phyloP scores from a whole-genome alignment of 2,329 filamentous ascomycete species.

The Aquanectria penicillioides region DNA sequence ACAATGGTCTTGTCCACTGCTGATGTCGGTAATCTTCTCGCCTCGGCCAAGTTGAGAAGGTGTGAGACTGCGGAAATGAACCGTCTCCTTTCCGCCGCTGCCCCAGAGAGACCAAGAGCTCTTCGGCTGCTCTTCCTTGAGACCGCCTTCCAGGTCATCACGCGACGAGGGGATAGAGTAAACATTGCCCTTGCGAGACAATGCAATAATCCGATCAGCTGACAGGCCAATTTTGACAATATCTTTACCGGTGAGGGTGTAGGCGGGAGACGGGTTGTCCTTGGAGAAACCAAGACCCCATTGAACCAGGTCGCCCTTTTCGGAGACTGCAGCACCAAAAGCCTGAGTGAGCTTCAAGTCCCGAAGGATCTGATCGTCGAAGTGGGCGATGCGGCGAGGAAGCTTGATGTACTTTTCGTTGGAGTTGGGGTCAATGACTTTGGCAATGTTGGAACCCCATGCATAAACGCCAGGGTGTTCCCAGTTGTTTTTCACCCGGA shows the following conservation, averaged over 20 bases:
- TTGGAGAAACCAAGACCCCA: slow-evolving; percentile 86
- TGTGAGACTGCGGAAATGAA: slow-evolving; percentile 79
- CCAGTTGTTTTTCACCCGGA: slow-evolving; percentile 86
- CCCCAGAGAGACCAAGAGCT: slow-evolving; percentile 79
- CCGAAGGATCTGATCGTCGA: slow-evolving; percentile 84
- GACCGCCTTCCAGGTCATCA: slow-evolving; percentile 72
- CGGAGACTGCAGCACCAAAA: slow-evolving; percentile 87
- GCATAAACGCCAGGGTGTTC: slow-evolving; percentile 89
- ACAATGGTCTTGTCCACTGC: slow-evolving; percentile 85
- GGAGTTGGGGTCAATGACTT: slow-evolving; percentile 86
- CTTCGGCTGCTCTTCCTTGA: slow-evolving; percentile 67
- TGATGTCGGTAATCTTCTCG: slow-evolving; percentile 79
- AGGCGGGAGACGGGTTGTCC: slow-evolving; percentile 69
- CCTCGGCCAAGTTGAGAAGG: slow-evolving; percentile 71
- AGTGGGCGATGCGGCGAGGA: slow-evolving; percentile 81
- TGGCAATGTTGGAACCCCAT: slow-evolving; percentile 89
- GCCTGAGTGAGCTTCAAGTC: slow-evolving; percentile 86
- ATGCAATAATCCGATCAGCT: slow-evolving; percentile 81
- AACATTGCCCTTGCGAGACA: slow-evolving; percentile 78
- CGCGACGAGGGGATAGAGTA: slow-evolving; percentile 86
- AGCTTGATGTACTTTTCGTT: slow-evolving; percentile 81
- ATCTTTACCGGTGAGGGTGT: slow-evolving; percentile 84
- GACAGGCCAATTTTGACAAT: slow-evolving; percentile 81
- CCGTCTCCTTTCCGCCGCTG: slow-evolving; percentile 44
- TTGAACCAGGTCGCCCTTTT: slow-evolving; percentile 88